Base-by-base conservation (phyloP, 176 grass and related monocot genomes). In the Bonia amplexicaulis region DNA sequence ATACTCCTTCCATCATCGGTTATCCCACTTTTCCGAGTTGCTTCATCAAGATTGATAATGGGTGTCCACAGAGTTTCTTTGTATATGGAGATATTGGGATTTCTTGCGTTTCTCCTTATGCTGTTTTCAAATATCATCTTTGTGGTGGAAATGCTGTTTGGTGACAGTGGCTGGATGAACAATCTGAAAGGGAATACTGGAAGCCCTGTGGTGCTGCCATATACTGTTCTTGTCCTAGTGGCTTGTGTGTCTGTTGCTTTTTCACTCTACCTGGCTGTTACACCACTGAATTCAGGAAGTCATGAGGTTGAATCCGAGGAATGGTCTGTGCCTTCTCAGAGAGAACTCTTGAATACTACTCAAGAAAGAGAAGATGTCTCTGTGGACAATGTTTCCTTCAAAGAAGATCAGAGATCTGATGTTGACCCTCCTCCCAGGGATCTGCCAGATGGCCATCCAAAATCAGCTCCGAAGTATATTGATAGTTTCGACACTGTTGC, bases 41-140 rank as follows among this genome's bases (percentile, higher is more conserved):
- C 93, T 57, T 96, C 96, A 20, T 99, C 97, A 44, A 94, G 87
- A 89, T 76, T 79, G 63, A 93, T 99, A 86, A 99, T 99, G 97
- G 93, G 93, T 40, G 19, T 66, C 79, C 83, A 94, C 67, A 99
- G 89, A 85, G 87, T 99, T 41, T 87, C 93, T 75, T 88, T 85
- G 77, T 93, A 88, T 83, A 85, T 96, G 84, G 93, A 94, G 83
- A 92, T 99, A 74, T 88, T 93, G 79, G 76, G 78, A 33, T 91
- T 99, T 68, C 79, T 94, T 79, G 88, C 93, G 46, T 96, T 99
- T 91, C 80, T 96, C n/a, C 84, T 84, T 46, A 91, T 96, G 90
- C 88, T 99, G 46, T 94, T 89, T 75, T 87, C 90, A 40, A 99
- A 96, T 70, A 73, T 99, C 66, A 94, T 99, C 45, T 99, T 99